A percentile compares a stretch with the other conserved stretches of the same genome.
These are phyloP conservation scores for Cutaneotrichosporon sp. DNA, from an alignment of 1,284 basidiomycete genomes.

Conservation along the genomic window DNA sequence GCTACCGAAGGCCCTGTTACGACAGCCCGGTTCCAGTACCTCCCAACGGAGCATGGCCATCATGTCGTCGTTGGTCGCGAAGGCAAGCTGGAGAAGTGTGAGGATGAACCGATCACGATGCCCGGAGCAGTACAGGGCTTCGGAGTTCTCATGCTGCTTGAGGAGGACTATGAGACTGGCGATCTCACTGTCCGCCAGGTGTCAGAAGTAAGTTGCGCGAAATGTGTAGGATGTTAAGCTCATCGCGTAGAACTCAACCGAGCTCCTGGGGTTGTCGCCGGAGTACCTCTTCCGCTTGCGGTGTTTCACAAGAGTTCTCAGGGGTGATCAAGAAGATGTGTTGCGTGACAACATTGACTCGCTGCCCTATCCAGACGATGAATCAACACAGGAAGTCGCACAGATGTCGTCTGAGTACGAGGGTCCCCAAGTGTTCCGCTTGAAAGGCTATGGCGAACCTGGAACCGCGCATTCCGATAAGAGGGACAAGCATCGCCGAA, in stretches of 20 bases:
- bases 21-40: slow-evolving; percentile 59
- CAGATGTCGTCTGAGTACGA: slow-evolving; percentile 44
- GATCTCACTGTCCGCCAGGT: slow-evolving; percentile 68
- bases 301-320: slow-evolving; percentile 70
- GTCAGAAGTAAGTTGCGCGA: slow-evolving; percentile 60
- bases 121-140: slow-evolving; percentile 83
- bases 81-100: slow-evolving; percentile 64
- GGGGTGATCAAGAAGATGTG: slow-evolving; percentile 63
- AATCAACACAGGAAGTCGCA: slow-evolving; percentile 11
- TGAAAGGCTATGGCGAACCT: slow-evolving; percentile 52
- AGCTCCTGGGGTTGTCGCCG: slow-evolving; percentile 69
- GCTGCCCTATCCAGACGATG: slow-evolving; percentile 53
- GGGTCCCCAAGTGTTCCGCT: slow-evolving; percentile 65
- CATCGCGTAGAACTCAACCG: slow-evolving; percentile 57
- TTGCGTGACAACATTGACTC: slow-evolving; percentile 75
- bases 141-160: slow-evolving; percentile 72
- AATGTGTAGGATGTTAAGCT: slow-evolving; percentile 19
- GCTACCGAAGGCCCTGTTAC: not conserved
- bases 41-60: slow-evolving; percentile 64
- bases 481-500: slow-evolving; percentile 31
- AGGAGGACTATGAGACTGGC: slow-evolving; percentile 60
- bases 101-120: slow-evolving; percentile 83
- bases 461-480: slow-evolving; percentile 12
- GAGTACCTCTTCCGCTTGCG: slow-evolving; percentile 69
- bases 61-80: slow-evolving; percentile 70